These are phyloP conservation scores for Colletotrichum paranaense DNA, from an alignment of 2,329 filamentous ascomycete species.

Conservation along the genomic window DNA sequence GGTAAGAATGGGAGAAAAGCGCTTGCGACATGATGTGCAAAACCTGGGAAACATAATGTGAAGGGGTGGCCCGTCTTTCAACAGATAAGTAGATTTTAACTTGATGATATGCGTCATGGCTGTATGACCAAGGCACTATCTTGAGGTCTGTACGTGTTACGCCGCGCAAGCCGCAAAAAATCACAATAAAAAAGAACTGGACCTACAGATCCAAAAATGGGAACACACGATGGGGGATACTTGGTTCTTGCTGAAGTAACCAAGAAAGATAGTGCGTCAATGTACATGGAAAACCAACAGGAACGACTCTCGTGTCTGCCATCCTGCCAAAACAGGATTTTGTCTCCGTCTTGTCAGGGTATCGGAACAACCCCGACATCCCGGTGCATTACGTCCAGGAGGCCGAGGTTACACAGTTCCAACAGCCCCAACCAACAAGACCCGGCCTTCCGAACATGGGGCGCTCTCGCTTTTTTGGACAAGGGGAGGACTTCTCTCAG, in stretches of 20 bases:
- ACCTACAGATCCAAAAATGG: not conserved
- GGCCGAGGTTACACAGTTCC: slow-evolving; percentile 16
- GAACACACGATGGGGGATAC: not conserved
- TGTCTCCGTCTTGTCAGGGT: not conserved
- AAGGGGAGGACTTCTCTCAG: not conserved
- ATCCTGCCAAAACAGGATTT: not conserved
- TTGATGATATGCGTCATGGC: not conserved
- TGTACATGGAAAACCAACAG: not conserved
- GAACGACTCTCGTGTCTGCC: not conserved
- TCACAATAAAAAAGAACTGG: not conserved
- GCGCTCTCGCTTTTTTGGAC: not conserved
- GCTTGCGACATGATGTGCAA: slow-evolving; percentile 3
- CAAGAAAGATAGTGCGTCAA: not conserved
- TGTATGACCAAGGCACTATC: not conserved
- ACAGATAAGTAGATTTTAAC: not conserved
- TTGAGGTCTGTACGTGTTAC: not conserved
- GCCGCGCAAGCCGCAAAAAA: not conserved
- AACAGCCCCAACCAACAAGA: slow-evolving; percentile 1
- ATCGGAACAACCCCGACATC: slow-evolving; percentile 14
- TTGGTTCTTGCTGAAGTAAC: not conserved
- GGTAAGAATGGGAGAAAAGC: not conserved
- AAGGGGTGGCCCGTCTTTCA: not conserved
- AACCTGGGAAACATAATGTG: not conserved
- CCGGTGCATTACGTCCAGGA: slow-evolving; percentile 14
- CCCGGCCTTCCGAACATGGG: not conserved